A percentile compares a stretch with the other conserved stretches of the same genome.
Conservation (phyloP, 73 alveolate species). For the Paramecium primaurelia region DNA sequence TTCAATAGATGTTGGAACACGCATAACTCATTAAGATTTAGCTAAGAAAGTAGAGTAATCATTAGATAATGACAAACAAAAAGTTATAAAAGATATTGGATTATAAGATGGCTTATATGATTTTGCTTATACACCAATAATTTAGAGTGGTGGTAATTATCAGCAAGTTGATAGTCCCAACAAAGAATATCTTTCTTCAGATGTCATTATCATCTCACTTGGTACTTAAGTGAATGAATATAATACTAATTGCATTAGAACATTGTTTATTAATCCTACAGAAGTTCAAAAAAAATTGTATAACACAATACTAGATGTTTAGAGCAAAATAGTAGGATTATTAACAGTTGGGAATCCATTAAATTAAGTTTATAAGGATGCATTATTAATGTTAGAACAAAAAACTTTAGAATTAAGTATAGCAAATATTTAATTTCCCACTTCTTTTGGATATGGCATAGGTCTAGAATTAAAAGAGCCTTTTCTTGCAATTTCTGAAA, state of each 20-base stretch:
- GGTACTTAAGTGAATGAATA: conserved; percentile 88
- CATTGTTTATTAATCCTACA: conserved; percentile 87
- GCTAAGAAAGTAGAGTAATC: conserved; percentile 50
- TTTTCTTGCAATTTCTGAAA: conserved; percentile 60
- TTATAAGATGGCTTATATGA: conserved; percentile 43
- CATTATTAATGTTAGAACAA: conserved; percentile 12
- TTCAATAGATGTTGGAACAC: conserved; percentile 32
- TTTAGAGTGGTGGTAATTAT: conserved; percentile 56
- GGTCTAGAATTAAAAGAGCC: conserved; percentile 61
- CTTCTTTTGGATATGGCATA: conserved; percentile 44
- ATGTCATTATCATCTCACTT: conserved; percentile 76
- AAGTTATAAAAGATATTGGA: conserved; percentile 36
- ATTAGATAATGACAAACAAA: conserved; percentile 28
- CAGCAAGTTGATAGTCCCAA: conserved; percentile 66
- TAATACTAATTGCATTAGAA: conserved; percentile 84
- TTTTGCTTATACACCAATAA: conserved; percentile 57
- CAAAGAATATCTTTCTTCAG: conserved; percentile 72
- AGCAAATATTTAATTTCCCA: neutral
- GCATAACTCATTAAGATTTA: conserved; percentile 13
- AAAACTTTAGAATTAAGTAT: conserved; percentile 46
- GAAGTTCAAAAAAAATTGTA: conserved; percentile 79
- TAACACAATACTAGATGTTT: conserved; percentile 70
- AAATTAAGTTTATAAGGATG: conserved; percentile 62
- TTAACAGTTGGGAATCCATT: conserved; percentile 61
- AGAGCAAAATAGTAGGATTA: conserved; percentile 60